A percentile compares a stretch with the other conserved stretches of the same genome.
These are phyloP conservation scores for Alternaria ethzedia DNA, from an alignment of 2,329 filamentous ascomycete species.

Conservation along the genomic window DNA sequence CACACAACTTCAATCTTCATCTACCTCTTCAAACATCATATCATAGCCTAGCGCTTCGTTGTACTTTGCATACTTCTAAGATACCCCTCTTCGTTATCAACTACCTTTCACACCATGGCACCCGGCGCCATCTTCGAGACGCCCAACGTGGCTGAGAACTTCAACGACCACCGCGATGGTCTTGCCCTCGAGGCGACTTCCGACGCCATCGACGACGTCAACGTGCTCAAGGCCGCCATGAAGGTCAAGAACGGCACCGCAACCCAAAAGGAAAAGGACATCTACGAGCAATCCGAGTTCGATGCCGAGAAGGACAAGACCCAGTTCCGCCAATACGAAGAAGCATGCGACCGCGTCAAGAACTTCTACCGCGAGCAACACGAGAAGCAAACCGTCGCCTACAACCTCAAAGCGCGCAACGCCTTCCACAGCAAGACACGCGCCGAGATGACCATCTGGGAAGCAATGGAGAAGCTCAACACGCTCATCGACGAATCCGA, in stretches of 20 bases:
- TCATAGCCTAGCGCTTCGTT: neutral
- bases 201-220: conserved; percentile 66
- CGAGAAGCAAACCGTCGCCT: conserved; percentile 77
- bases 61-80: conserved; percentile 9
- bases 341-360: conserved; percentile 83
- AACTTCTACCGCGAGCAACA: conserved; percentile 80
- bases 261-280: conserved; percentile 54
- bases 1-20: conserved; percentile 9
- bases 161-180: conserved; percentile 61
- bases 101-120: conserved; percentile 48
- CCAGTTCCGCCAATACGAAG: conserved; percentile 81
- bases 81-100: conserved; percentile 22
- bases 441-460: conserved; percentile 83
- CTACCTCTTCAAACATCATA: neutral
- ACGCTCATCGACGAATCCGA: conserved; percentile 90
- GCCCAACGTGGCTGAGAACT: conserved; percentile 52
- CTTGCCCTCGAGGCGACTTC: conserved; percentile 64
- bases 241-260: conserved; percentile 56
- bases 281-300: conserved; percentile 68
- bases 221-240: conserved; percentile 63
- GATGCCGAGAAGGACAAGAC: conserved; percentile 79
- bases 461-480: conserved; percentile 92
- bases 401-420: conserved; percentile 82
- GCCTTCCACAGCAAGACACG: conserved; percentile 71
- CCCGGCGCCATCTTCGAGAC: conserved; percentile 53